A percentile compares a stretch with the other conserved stretches of the same genome.
These are phyloP conservation scores for Blakeslea trispora DNA, from an alignment of 371 early-diverging fungal genomes.

Conservation along the genomic window DNA sequence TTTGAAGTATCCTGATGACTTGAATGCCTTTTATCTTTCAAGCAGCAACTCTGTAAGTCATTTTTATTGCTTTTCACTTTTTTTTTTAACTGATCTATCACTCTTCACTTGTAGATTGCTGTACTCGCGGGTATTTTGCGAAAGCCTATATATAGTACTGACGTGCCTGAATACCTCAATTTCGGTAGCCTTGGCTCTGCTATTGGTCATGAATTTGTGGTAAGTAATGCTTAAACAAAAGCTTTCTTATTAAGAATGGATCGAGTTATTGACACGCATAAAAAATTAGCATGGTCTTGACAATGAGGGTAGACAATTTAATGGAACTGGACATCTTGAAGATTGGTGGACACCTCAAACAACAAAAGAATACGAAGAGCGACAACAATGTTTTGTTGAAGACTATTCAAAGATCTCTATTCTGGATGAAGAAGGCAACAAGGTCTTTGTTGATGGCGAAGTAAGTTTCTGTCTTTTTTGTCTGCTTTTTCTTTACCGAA, in stretches of 20 bases:
- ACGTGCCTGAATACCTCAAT: slow-evolving; percentile 52
- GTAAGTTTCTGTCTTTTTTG: slow-evolving; percentile 3
- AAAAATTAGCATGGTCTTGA: slow-evolving; percentile 57
- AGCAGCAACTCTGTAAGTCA: slow-evolving; percentile 26
- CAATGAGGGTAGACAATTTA: slow-evolving; percentile 50
- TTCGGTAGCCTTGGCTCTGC: slow-evolving; percentile 59
- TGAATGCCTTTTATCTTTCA: slow-evolving; percentile 59
- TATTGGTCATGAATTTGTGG: slow-evolving; percentile 62
- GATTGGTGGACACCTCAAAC: slow-evolving; percentile 69
- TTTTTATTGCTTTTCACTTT: background rate
- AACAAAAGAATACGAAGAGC: slow-evolving; percentile 41
- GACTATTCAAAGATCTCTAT: slow-evolving; percentile 59
- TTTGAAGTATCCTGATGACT: slow-evolving; percentile 50
- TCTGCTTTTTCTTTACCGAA: too few relatives aligned
- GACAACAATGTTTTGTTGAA: slow-evolving; percentile 61
- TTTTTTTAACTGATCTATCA: too few relatives aligned
- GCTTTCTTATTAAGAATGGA: too few relatives aligned
- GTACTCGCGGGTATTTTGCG: slow-evolving; percentile 60
- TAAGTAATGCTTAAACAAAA: slow-evolving; percentile 22
- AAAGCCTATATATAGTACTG: slow-evolving; percentile 37
- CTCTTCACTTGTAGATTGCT: too few relatives aligned
- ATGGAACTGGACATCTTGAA: slow-evolving; percentile 32
- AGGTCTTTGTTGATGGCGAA: slow-evolving; percentile 47
- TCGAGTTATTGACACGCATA: too few relatives aligned
- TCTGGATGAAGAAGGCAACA: slow-evolving; percentile 20